Base-by-base conservation (phyloP, 371 early-diverging fungal species). In the Nematocida homosporus region DNA sequence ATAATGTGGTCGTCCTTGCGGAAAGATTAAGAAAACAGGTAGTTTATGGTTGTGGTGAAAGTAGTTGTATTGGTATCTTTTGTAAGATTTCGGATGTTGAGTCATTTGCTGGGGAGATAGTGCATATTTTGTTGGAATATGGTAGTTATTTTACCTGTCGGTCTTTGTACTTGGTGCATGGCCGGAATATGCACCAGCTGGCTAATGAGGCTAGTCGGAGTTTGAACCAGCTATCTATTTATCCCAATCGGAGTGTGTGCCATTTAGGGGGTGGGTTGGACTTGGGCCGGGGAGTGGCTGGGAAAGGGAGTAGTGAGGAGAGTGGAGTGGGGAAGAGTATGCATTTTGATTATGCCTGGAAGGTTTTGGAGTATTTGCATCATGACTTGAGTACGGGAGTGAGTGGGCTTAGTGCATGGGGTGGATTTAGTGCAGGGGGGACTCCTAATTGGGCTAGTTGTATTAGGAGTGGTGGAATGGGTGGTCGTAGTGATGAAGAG, bases 61-160 rank as follows among this genome's bases (percentile, higher is more conserved):
- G 23, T 8, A 16, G 32, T 2, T 72, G 75, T 42, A 48, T 42
- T 23, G 75, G 75, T 27, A 59, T 72, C 16, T 72, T 72, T 64
- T 72, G 75, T 48, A 72, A 72, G 37, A 30, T 72, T 20, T 57
- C 75, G 4, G 75, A 72, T 23, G 42, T 61, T n/a, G 60, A 72
- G 20, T 25, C 18, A 20, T 41, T 59, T 13, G 18, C 35, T n/a
- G 63, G 54, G 29, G 75, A 72, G 47, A 48, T 72, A 42, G 44
- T 35, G 18, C 42, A 25, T 16, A 16, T 72, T 4, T 56, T 72
- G 10, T n/a, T 48, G 42, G 75, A 59, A 48, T 72, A 72, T 44
- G 38, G 35, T 16, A 44, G 29, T 16, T 72, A 72, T 27, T 72
- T 72, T 38, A 59, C 50, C 30, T 72, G 75, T 53, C 30, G 52